Percentiles rank a stretch among this genome's conserved stretches.
Conservation (phyloP, 2,329 filamentous ascomycete genomes). For the Cladosporium velox region DNA sequence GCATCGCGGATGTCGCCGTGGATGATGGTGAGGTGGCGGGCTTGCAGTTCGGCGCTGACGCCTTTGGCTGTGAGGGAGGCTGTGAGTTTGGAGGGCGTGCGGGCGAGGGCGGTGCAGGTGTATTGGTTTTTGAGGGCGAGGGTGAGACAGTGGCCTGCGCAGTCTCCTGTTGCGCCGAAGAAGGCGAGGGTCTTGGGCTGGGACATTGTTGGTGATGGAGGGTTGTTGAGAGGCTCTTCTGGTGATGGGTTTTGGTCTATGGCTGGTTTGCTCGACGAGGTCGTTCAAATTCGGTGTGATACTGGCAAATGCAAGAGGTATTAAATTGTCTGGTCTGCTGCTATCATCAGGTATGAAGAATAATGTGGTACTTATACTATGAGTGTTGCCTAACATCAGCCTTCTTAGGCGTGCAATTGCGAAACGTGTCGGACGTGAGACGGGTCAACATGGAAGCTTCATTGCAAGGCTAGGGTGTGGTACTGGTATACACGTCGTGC, state of each 20-base stretch:
- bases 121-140: slow-evolving; percentile 48
- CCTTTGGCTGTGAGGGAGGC: slow-evolving; percentile 44
- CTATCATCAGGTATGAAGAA: not conserved
- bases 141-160: slow-evolving; percentile 47
- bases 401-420: not conserved
- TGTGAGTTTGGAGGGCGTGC: slow-evolving; percentile 53
- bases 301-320: not conserved
- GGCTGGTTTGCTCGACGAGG: not conserved
- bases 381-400: not conserved
- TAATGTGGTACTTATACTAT: not conserved
- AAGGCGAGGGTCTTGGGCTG: slow-evolving; percentile 46
- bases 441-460: not conserved
- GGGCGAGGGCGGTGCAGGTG: slow-evolving; percentile 51
- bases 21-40: slow-evolving; percentile 49
- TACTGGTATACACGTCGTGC: not conserved
- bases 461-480: slow-evolving; percentile 4
- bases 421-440: not conserved
- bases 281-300: not conserved
- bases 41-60: slow-evolving; percentile 40
- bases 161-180: slow-evolving; percentile 56
- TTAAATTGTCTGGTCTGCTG: not conserved
- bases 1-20: slow-evolving; percentile 50
- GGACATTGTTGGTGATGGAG: slow-evolving; percentile 31
- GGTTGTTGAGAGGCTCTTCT: slow-evolving; percentile 29
- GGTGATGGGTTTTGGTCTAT: not conserved